phyloP scores from a whole-genome alignment of 306 rosid genomes.

The Benincasa hispida region DNA sequence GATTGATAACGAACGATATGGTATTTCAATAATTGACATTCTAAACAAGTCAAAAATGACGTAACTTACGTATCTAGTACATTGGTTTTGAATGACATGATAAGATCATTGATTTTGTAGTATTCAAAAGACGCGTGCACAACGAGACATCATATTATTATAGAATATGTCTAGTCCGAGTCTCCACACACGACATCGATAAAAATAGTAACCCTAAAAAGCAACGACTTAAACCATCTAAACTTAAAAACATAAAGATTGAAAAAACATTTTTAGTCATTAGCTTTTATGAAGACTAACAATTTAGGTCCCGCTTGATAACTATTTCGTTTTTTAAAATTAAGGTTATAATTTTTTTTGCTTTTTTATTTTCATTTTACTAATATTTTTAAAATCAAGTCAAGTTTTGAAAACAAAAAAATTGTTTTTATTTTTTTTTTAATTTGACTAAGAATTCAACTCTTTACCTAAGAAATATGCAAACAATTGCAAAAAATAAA shows the following conservation, averaged over 20 bases:
- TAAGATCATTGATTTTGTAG: background rate
- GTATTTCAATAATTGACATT: background rate
- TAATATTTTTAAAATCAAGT: too few species aligned
- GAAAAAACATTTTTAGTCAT: too few species aligned
- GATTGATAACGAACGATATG: background rate
- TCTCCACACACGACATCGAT: background rate
- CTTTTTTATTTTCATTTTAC: too few species aligned
- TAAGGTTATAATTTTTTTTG: too few species aligned
- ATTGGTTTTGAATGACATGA: background rate
- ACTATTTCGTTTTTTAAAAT: too few species aligned
- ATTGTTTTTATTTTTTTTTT: too few species aligned
- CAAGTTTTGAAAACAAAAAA: too few species aligned
- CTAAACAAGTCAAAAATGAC: background rate
- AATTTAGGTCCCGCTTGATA: rapidly evolving
- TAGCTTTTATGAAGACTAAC: too few species aligned
- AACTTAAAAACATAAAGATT: background rate
- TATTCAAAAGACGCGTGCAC: background rate
- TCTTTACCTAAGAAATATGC: too few species aligned
- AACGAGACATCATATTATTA: background rate
- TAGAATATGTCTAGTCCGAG: background rate
- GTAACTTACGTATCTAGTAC: background rate
- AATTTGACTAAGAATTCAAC: too few species aligned
- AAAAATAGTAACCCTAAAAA: background rate
- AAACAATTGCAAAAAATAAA: too few species aligned
- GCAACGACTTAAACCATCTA: background rate